Evolutionary conservation across 2,329 filamentous ascomycete species (phyloP), one percentile per base, ranked within the genome.

Genomic region (Aaosphaeria pasadenensis): DNA sequence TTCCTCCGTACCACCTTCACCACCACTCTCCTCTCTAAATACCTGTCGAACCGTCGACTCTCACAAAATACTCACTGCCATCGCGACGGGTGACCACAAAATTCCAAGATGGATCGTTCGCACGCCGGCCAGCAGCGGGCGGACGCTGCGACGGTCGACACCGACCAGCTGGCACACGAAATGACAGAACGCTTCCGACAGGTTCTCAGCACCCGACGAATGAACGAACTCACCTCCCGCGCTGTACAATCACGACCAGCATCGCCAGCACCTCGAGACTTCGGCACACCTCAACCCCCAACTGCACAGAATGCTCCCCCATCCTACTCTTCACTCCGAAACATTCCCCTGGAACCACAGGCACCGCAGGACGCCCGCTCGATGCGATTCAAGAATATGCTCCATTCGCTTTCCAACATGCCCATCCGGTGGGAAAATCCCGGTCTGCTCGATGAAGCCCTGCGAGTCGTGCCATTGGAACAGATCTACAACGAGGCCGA

Each of bases 391-490:
- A 71, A 72, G 53, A 95, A 87, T 71, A 81, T 95, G 52, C 80
- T 97, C 40, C 82, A 95, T 56, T 90, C 89, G 17, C 74, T 97
- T 17, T 96, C 92, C 11, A 80, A 88, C 50, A 96, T 91, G 41
- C 94, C 94, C 13, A 88, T 86, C 17, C 94, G 92, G 68, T 99
- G 95, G 75, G 94, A 99, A 72, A 97, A 99, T 70, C 92, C 94
- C 0, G 94, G 94, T 33, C 76, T 97, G 7, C 77, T 99, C 45
- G 94, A 99, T 67, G 92, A 97, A 70, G 94, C 92, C 4, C 76
- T 99, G 13, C 84, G 88, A 52, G 84, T 85, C 35, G 89, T 99
- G 43, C 92, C 92, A 0, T 76, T 97, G 30, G 90, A 96, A 66
- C 84, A 89, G 58, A 89, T 99, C 59, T 97, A 97, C 71, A 82